Percentiles rank a stretch among this genome's conserved stretches.
phyloP scores from a whole-genome alignment of 2,329 filamentous ascomycete species.

The Fusarium tricinctum region DNA sequence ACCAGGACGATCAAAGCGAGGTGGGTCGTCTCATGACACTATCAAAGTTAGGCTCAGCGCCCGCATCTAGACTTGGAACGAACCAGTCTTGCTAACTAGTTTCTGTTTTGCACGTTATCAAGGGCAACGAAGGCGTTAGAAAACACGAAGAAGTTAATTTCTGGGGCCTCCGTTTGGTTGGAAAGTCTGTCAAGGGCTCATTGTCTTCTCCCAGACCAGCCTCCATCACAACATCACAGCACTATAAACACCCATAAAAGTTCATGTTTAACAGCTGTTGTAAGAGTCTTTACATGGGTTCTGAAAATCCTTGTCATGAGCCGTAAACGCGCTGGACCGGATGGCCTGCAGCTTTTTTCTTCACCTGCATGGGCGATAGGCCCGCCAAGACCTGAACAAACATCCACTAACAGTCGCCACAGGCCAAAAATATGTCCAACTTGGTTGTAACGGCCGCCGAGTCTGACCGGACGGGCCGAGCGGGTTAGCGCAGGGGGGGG shows the following conservation, averaged over 20 bases:
- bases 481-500: constrained; percentile 22
- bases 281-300: constrained; percentile 21
- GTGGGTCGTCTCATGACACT: constrained; percentile 47
- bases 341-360: constrained; percentile 31
- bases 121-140: constrained; percentile 3
- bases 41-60: constrained; percentile 42
- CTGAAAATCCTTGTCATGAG: constrained; percentile 36
- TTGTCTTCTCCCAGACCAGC: not conserved
- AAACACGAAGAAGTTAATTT: constrained; percentile 6
- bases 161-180: not conserved
- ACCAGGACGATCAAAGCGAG: constrained; percentile 35
- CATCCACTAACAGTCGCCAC: constrained; percentile 38
- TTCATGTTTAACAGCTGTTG: constrained; percentile 3
- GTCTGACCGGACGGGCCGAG: constrained; percentile 41
- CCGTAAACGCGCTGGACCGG: constrained; percentile 13
- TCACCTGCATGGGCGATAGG: constrained; percentile 16
- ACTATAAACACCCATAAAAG: not conserved
- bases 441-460: constrained; percentile 38
- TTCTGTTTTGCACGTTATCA: constrained; percentile 10
- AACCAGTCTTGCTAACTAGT: not conserved
- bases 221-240: constrained; percentile 1
- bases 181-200: not conserved
- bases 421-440: constrained; percentile 23
- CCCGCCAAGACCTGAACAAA: constrained; percentile 28
- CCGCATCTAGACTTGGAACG: constrained; percentile 26